Evolutionary conservation across 163 green algal genomes (phyloP).

Genomic region (Chloromonas sp.): DNA sequence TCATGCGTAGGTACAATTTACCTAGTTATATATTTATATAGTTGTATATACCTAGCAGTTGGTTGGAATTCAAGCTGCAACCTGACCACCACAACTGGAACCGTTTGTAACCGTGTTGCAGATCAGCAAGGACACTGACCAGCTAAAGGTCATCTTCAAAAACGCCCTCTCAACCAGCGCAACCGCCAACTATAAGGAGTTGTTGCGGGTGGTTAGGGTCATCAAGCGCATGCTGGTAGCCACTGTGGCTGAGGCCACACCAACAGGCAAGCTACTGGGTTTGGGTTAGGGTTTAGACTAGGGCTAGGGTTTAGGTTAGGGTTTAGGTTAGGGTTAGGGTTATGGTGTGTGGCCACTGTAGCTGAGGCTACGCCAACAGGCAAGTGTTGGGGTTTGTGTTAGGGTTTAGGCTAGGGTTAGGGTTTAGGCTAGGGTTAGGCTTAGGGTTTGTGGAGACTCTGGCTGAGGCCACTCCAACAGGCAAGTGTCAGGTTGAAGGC

Average conservation of each 20-base stretch:
- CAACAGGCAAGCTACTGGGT: slow-evolving; percentile 6
- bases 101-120: neutral
- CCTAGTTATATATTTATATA: no score
- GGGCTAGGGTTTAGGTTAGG: neutral
- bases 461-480: slow-evolving; percentile 31
- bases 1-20: no score
- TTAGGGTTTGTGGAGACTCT: slow-evolving; percentile 18
- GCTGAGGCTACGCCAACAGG: slow-evolving; percentile 32
- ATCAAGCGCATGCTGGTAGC: slow-evolving; percentile 40
- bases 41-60: no score
- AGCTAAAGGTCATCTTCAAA: slow-evolving; percentile 29
- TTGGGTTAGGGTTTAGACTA: neutral
- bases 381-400: neutral
- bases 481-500: neutral
- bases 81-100: no score
- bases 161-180: slow-evolving; percentile 22
- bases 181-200: slow-evolving; percentile 30
- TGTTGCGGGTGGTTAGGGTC: slow-evolving; percentile 24
- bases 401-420: neutral
- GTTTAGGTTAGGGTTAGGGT: no score
- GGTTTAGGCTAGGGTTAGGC: neutral
- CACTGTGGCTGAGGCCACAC: slow-evolving; percentile 37
- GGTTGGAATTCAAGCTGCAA: no score
- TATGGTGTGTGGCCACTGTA: slow-evolving; percentile 20
- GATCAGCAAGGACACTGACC: slow-evolving; percentile 28